These are phyloP conservation scores for Moesziomyces antarcticus DNA, from an alignment of 1,284 basidiomycete genomes.

Conservation along the genomic window DNA sequence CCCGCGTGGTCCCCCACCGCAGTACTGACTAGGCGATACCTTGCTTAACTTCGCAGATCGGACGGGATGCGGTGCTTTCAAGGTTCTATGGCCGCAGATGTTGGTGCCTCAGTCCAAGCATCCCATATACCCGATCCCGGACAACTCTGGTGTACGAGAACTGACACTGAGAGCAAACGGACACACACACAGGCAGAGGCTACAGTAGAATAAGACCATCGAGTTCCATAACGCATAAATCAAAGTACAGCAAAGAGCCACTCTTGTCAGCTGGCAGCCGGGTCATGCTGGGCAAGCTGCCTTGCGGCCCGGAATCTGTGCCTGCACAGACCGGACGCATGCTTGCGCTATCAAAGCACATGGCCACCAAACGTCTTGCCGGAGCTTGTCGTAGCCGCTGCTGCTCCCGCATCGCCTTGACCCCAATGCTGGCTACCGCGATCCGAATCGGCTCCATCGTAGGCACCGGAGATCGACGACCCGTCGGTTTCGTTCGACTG, in stretches of 20 bases:
- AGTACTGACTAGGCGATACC: constrained; percentile 84
- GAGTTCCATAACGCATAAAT: too few species aligned
- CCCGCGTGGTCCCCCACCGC: constrained; percentile 84
- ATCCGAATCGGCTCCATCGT: constrained; percentile 7
- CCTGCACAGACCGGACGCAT: not conserved
- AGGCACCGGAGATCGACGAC: constrained; percentile 8
- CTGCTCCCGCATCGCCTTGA: not conserved
- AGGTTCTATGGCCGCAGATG: constrained; percentile 81
- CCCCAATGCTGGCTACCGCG: constrained; percentile 6
- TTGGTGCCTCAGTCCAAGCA: too few species aligned
- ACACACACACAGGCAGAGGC: too few species aligned
- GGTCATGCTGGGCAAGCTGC: too few species aligned
- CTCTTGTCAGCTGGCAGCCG: too few species aligned
- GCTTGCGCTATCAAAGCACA: constrained; percentile 18
- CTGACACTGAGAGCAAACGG: too few species aligned
- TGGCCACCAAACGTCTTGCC: constrained; percentile 41
- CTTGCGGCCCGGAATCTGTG: too few species aligned
- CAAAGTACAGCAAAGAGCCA: too few species aligned
- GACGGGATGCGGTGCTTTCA: constrained; percentile 84
- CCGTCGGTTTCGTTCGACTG: constrained; percentile 36
- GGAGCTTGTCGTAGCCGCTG: not conserved
- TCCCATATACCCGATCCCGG: too few species aligned
- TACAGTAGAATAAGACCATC: too few species aligned
- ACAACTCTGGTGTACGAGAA: too few species aligned
- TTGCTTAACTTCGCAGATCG: constrained; percentile 83